Evolutionary conservation across 108 stramenopile species (phyloP).

Genomic region (Conticribra guillardii): DNA sequence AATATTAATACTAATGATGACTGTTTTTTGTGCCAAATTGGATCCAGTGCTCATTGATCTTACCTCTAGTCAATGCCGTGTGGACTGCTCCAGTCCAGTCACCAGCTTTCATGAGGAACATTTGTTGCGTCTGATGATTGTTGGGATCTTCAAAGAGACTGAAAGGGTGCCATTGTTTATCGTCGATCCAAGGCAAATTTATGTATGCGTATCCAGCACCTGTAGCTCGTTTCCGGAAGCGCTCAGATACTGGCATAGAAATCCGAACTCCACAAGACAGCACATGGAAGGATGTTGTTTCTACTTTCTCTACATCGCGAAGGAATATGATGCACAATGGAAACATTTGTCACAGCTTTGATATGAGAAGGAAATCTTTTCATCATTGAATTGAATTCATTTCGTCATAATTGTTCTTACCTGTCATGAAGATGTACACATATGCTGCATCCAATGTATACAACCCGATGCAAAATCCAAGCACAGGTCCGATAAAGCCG

Average conservation of each 20-base stretch:
- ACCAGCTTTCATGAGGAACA: constrained; percentile 47
- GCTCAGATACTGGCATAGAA: constrained; percentile 44
- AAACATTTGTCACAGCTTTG: too few species aligned
- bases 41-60: background rate
- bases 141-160: constrained; percentile 47
- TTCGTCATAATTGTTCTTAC: too few species aligned
- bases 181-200: constrained; percentile 44
- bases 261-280: constrained; percentile 45
- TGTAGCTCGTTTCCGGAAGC: constrained; percentile 3
- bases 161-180: constrained; percentile 57
- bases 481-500: constrained; percentile 43
- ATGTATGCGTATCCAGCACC: constrained; percentile 38
- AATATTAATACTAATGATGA: background rate
- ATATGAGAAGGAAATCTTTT: too few species aligned
- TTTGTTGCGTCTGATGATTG: constrained; percentile 26
- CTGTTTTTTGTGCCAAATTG: background rate
- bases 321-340: too few species aligned
- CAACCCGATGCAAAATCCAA: constrained; percentile 32
- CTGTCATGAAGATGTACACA: constrained; percentile 48
- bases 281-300: constrained; percentile 40
- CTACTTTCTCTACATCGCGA: constrained; percentile 57
- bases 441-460: constrained; percentile 47
- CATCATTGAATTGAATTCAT: too few species aligned
- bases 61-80: constrained; percentile 10
- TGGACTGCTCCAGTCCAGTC: constrained; percentile 27